Evolutionary conservation across 1,284 basidiomycete species (phyloP).

Genomic region (Stygiomarasmius scandens): DNA sequence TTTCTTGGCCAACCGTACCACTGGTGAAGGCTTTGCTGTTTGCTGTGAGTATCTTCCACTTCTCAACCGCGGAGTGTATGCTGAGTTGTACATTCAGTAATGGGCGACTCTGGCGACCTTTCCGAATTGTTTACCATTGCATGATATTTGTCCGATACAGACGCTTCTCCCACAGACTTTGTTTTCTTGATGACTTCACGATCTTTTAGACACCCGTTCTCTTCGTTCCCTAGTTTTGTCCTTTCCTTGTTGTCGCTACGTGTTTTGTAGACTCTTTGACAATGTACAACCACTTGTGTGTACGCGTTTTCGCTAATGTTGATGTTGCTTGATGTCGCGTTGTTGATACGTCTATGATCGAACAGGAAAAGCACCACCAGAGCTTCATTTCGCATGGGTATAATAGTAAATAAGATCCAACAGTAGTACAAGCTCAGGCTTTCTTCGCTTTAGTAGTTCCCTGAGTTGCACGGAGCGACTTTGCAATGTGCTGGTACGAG

Average conservation of each 20-base stretch:
- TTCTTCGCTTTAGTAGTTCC: constrained; percentile 40
- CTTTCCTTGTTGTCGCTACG: neutral
- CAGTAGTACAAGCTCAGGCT: constrained; percentile 23
- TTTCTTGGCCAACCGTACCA: constrained; percentile 32
- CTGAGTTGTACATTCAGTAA: no score
- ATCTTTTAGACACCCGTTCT: neutral
- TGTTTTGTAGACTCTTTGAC: neutral
- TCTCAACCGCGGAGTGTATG: no score
- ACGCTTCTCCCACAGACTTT: neutral
- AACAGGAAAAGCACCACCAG: no score
- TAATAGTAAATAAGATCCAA: no score
- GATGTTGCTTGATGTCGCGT: no score
- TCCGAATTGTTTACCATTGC: constrained; percentile 7
- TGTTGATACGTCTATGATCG: no score
- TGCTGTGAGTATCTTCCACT: constrained; percentile 43
- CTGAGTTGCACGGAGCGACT: constrained; percentile 53
- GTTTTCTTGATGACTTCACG: neutral
- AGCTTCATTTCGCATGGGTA: no score
- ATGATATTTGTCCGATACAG: neutral
- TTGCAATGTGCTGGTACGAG: constrained; percentile 70
- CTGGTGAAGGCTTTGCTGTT: constrained; percentile 37
- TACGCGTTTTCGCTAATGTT: neutral
- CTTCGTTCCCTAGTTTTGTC: neutral
- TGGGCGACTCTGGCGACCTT: constrained; percentile 18
- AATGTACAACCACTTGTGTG: neutral